These are phyloP conservation scores for Petrea volubilis DNA, from an alignment of 257 asterid species.

Conservation along the genomic window DNA sequence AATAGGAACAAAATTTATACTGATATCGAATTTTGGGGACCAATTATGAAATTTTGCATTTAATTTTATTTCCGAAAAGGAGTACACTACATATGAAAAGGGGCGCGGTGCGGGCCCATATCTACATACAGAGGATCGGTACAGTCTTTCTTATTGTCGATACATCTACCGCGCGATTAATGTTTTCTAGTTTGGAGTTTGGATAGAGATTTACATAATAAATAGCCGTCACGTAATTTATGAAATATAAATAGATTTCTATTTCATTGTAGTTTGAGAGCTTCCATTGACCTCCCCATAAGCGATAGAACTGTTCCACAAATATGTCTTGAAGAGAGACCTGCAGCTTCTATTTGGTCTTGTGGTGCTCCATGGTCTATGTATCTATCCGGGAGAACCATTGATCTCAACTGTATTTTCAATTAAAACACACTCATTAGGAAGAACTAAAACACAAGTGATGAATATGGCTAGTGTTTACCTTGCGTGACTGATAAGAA, in stretches of 20 bases:
- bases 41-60: no score
- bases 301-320: slow-evolving; percentile 62
- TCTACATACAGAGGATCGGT: background rate
- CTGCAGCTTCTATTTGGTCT: slow-evolving; percentile 79
- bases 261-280: slow-evolving; percentile 42
- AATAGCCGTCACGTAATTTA: background rate
- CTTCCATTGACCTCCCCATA: slow-evolving; percentile 59
- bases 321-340: slow-evolving; percentile 67
- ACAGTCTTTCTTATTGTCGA: background rate
- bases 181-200: background rate
- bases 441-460: no score
- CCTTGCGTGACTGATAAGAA: no score
- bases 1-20: no score
- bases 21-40: no score
- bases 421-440: background rate
- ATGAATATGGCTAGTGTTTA: no score
- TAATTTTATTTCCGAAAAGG: no score
- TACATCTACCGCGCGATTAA: background rate
- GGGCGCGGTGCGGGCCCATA: background rate
- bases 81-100: no score
- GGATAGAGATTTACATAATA: background rate
- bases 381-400: slow-evolving; percentile 80
- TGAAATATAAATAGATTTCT: background rate
- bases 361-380: slow-evolving; percentile 75
- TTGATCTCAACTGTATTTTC: slow-evolving; percentile 64